These are phyloP conservation scores for Candolleomyces aberdarensis DNA, from an alignment of 768 basidiomycete species.

Conservation along the genomic window DNA sequence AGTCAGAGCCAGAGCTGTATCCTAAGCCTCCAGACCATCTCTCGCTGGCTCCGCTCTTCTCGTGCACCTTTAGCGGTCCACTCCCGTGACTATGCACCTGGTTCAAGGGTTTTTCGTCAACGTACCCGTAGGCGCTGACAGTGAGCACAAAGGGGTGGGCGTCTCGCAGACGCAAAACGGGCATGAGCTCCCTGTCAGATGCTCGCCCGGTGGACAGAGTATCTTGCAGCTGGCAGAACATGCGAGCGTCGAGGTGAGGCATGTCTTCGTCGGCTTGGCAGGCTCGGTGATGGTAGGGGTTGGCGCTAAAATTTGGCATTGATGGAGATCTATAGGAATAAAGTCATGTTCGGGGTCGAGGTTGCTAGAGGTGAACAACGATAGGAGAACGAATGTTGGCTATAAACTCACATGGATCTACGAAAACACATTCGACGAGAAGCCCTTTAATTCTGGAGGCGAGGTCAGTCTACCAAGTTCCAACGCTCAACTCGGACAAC, in stretches of 20 bases:
- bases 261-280: background rate
- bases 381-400: background rate
- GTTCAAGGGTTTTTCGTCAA: too few relatives aligned
- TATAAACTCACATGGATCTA: background rate
- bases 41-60: too few relatives aligned
- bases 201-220: background rate
- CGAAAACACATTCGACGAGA: background rate
- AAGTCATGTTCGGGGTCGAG: background rate
- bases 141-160: background rate
- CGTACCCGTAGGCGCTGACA: too few relatives aligned
- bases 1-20: too few relatives aligned
- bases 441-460: background rate
- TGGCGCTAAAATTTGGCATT: slow-evolving; percentile 2
- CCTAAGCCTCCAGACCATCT: too few relatives aligned
- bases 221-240: slow-evolving; percentile 6
- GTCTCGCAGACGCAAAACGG: slow-evolving; percentile 6
- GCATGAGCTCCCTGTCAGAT: slow-evolving; percentile 3
- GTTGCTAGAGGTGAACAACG: background rate
- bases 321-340: background rate
- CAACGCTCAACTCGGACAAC: background rate
- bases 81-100: too few relatives aligned
- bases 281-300: background rate
- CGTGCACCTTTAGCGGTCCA: too few relatives aligned
- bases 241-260: slow-evolving; percentile 5
- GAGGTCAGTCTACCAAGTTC: background rate